Evolutionary conservation across 2,329 filamentous ascomycete species (phyloP).

Genomic region (Tolypocladium album): DNA sequence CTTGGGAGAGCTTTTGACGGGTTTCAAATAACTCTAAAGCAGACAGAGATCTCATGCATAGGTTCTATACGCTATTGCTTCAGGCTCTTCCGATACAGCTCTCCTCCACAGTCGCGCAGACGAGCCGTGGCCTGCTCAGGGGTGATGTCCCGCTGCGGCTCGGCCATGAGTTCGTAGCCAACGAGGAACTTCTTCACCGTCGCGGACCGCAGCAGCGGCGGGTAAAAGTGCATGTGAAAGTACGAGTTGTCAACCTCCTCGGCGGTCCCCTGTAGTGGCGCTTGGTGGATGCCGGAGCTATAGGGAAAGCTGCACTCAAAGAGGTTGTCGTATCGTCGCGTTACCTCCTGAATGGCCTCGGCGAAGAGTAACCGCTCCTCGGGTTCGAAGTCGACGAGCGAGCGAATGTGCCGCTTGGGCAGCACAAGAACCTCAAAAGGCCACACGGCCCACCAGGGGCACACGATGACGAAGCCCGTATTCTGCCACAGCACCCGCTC

Average conservation of each 20-base stretch:
- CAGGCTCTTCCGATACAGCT: slow-evolving; percentile 65
- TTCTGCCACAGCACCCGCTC: slow-evolving; percentile 89
- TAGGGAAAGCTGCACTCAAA: slow-evolving; percentile 97
- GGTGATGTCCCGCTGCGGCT: slow-evolving; percentile 97
- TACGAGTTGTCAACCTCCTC: slow-evolving; percentile 83
- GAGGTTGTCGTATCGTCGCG: slow-evolving; percentile 87
- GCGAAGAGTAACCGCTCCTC: slow-evolving; percentile 66
- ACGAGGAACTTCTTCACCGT: slow-evolving; percentile 95
- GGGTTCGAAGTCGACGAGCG: slow-evolving; percentile 68
- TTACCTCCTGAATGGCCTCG: slow-evolving; percentile 77
- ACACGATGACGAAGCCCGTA: slow-evolving; percentile 71
- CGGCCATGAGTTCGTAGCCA: slow-evolving; percentile 91
- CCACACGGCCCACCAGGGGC: slow-evolving; percentile 97
- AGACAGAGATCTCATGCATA: not conserved
- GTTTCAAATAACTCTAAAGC: not conserved
- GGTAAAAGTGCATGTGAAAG: slow-evolving; percentile 97
- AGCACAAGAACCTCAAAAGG: slow-evolving; percentile 92
- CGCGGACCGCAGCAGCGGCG: slow-evolving; percentile 80
- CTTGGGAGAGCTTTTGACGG: not conserved
- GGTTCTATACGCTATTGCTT: slow-evolving; percentile 5
- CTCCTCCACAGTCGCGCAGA: slow-evolving; percentile 65
- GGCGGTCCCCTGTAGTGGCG: slow-evolving; percentile 68
- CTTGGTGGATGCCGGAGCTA: slow-evolving; percentile 93
- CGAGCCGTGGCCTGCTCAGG: slow-evolving; percentile 85
- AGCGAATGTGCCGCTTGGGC: slow-evolving; percentile 72